phyloP scores from a whole-genome alignment of 1,284 basidiomycete genomes.

The Malassezia obtusa region DNA sequence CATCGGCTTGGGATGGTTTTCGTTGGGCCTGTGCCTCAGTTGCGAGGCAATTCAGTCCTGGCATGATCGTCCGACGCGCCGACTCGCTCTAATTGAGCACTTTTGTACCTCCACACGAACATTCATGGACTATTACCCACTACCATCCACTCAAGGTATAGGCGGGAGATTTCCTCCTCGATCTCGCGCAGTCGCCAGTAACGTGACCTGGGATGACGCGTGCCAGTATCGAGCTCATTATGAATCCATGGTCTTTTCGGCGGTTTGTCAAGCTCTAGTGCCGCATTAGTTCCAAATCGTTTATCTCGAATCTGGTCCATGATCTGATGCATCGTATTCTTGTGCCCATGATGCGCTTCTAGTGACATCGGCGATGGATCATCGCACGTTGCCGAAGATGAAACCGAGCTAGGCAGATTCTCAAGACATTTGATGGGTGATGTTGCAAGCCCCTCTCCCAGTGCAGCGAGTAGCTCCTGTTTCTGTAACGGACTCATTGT shows the following conservation, averaged over 20 bases:
- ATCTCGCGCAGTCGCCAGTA: neutral
- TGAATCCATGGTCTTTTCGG: neutral
- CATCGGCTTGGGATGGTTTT: constrained; percentile 72
- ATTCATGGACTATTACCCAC: neutral
- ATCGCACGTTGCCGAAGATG: neutral
- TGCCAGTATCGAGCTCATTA: neutral
- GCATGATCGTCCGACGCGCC: constrained; percentile 1
- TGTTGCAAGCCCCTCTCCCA: neutral
- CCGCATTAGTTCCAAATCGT: neutral
- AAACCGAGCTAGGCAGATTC: neutral
- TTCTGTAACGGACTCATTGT: neutral
- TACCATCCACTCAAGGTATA: constrained; percentile 1
- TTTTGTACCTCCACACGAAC: neutral
- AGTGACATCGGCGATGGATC: neutral
- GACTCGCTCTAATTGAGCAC: neutral
- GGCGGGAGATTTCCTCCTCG: neutral
- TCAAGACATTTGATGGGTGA: neutral
- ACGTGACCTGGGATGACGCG: neutral
- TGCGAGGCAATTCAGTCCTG: constrained; percentile 71
- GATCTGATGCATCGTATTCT: neutral
- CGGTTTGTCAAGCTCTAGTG: neutral
- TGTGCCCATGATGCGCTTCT: neutral
- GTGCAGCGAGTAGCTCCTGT: neutral
- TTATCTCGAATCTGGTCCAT: neutral
- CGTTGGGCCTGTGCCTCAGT: constrained; percentile 64